phyloP scores from a whole-genome alignment of 345 rosid genomes.

The Brassica cretica region DNA sequence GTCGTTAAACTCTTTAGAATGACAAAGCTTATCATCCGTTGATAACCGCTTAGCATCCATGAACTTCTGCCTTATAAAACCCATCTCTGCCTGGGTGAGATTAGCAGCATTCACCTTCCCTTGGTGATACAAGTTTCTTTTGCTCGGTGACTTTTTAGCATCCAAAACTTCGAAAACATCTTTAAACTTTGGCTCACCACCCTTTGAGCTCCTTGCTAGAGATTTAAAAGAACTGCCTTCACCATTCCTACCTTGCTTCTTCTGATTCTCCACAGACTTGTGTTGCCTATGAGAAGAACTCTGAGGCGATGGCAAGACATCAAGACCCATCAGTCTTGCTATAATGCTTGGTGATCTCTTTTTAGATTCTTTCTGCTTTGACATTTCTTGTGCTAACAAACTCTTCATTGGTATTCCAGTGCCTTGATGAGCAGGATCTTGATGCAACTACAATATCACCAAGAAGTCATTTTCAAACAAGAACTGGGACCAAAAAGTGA shows the following conservation, averaged over 20 bases:
- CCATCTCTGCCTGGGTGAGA: conserved; percentile 66
- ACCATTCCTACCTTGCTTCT: conserved; percentile 33
- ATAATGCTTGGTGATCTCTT: conserved; percentile 77
- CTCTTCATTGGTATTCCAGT: conserved; percentile 65
- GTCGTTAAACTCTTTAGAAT: conserved; percentile 75
- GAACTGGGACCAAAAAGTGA: neutral
- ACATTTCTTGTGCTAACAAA: conserved; percentile 81
- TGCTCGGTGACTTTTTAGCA: conserved; percentile 48
- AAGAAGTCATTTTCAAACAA: conserved; percentile 28
- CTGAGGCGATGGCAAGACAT: conserved; percentile 63
- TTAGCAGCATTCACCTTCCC: conserved; percentile 28
- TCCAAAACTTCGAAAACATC: conserved; percentile 96
- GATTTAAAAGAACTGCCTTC: conserved; percentile 50
- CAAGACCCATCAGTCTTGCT: conserved; percentile 95
- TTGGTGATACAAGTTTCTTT: conserved; percentile 37
- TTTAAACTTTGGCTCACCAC: conserved; percentile 74
- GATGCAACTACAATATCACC: conserved; percentile 46
- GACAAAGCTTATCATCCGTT: conserved; percentile 64
- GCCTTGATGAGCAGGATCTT: conserved; percentile 45
- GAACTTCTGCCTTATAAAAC: conserved; percentile 69
- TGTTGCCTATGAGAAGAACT: conserved; percentile 49
- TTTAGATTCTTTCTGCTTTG: conserved; percentile 66
- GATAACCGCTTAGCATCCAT: conserved; percentile 78
- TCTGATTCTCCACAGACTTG: conserved; percentile 44
- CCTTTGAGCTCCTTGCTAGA: conserved; percentile 64